Base-by-base conservation (phyloP, 768 basidiomycete genomes). In the Leucocoprinus birnbaumii region DNA sequence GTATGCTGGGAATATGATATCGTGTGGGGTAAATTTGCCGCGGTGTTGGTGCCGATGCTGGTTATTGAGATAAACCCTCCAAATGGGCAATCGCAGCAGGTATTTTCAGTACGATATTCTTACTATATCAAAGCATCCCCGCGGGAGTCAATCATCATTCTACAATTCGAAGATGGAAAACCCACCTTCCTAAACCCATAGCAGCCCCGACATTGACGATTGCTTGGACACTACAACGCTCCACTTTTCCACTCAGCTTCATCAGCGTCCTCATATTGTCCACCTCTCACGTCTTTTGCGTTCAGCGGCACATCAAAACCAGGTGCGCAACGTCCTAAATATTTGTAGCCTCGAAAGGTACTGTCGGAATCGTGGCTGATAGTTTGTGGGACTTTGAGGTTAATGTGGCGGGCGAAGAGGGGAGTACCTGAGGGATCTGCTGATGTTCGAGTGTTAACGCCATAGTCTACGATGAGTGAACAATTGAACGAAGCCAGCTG, bases 301-400 rank as follows among this genome's bases (percentile, higher is more conserved):
- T 75, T 68, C 45, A 70, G 74, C 3, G 91, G 91, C 16, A 91
- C 82, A 64, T 92, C 86, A 58, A 94, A 10, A 90, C 87, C 10
- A 94, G 77, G 62, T 80, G 83, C 1, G 91, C 91, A 2, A 91
- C 79, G 19, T 90, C 91, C 63, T 92, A 90, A 2, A 76, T 77
- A 16, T 92, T 91, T 25, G 79, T 76, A 2, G 87, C 89, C 37
- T 80, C 80, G 67, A 87, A 94, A 10, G 85, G 78, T 16, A 91
- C 83, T 9, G 79, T 82, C 2, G 82, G 78, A 24, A 89, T 69
- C 0, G 83, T 80, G 63, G 93, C 91, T 0, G 83, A 84, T 10
- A 87, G n/a, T 73, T 53, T 85, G 79, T 34, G n/a, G n/a, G 77
- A 70, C 51, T 73, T 74, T 59, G 77, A 72, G 1, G 68, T 61